Conservation (phyloP, 1,139 yeast species). For the Geotrichum candidum region DNA sequence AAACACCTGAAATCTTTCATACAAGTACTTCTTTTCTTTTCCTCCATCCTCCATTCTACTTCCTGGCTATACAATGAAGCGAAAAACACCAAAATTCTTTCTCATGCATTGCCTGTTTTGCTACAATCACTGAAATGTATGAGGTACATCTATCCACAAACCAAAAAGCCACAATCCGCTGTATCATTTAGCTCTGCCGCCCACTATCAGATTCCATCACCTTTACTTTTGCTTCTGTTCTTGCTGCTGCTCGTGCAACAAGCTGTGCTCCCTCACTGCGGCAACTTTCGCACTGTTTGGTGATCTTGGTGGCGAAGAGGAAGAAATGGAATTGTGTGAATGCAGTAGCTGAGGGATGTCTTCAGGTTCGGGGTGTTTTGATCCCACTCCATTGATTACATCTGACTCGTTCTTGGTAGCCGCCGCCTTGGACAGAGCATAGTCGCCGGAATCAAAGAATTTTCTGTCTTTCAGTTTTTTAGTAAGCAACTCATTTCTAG, state of each 20-base stretch:
- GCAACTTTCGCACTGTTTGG: background rate
- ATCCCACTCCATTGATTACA: constrained; percentile 34
- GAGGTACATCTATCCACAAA: background rate
- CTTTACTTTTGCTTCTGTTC: background rate
- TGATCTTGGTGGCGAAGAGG: constrained; percentile 8
- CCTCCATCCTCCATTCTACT: background rate
- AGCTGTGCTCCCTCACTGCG: background rate
- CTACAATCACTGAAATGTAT: background rate
- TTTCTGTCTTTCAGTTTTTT: constrained; percentile 72
- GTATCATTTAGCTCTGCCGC: background rate
- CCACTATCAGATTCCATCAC: too few relatives aligned
- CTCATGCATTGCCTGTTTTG: background rate
- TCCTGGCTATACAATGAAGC: background rate
- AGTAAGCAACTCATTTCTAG: constrained; percentile 72
- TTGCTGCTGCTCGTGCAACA: background rate
- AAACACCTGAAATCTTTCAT: background rate
- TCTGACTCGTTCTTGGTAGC: constrained; percentile 8
- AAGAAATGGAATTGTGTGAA: background rate
- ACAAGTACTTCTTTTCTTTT: background rate
- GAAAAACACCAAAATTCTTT: background rate
- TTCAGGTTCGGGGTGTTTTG: constrained; percentile 41
- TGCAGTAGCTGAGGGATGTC: constrained; percentile 35
- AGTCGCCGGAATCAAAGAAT: constrained; percentile 95
- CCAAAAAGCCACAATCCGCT: background rate
- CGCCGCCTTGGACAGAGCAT: constrained; percentile 79